A percentile compares a stretch with the other conserved stretches of the same genome.
Conservation (phyloP, 176 grass and related monocot genomes). For the Juncus inflexus region DNA sequence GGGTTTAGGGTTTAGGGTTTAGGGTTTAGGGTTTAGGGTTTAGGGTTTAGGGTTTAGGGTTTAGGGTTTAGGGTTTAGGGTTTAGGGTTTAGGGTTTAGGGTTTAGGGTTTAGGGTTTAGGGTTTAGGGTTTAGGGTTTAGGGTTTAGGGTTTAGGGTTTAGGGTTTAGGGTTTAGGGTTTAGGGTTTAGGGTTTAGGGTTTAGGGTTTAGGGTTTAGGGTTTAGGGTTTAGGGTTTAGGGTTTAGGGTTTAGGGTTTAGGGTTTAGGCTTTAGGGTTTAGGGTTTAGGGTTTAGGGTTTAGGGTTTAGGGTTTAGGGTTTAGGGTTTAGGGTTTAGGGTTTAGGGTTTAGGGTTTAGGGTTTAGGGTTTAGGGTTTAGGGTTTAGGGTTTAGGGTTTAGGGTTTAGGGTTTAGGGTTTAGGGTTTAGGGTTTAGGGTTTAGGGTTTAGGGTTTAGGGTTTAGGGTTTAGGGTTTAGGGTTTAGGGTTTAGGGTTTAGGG, state of each 20-base stretch:
- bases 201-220: constrained; percentile 31
- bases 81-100: constrained; percentile 27
- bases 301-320: not conserved
- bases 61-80: constrained; percentile 32
- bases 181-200: constrained; percentile 35
- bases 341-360: constrained; percentile 17
- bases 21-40: constrained; percentile 19
- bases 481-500: constrained; percentile 34
- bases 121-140: no score
- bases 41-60: constrained; percentile 29
- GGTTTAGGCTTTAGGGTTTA: constrained; percentile 2
- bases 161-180: constrained; percentile 20
- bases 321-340: not conserved
- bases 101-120: not conserved
- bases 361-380: not conserved
- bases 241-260: not conserved
- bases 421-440: constrained; percentile 20
- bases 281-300: constrained; percentile 10
- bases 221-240: not conserved
- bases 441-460: constrained; percentile 8
- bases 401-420: not conserved
- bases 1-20: constrained; percentile 9
- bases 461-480: constrained; percentile 4
- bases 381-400: no score
- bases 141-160: not conserved